These are phyloP conservation scores for Artemisia argyi DNA, from an alignment of 129 eudicot species.

Conservation along the genomic window DNA sequence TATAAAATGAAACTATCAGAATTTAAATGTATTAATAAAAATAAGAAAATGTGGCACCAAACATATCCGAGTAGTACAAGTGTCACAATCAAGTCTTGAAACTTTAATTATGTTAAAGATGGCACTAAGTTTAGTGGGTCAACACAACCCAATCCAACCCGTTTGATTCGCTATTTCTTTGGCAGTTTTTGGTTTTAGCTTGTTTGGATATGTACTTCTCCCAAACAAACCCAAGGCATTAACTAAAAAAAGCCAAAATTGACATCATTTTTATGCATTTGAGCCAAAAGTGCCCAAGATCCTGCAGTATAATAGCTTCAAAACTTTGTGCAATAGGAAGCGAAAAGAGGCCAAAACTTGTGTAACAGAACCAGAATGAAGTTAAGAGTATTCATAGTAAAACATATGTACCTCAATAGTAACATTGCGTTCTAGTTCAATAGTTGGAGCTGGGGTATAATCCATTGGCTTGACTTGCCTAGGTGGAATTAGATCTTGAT, in stretches of 20 bases:
- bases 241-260: background rate
- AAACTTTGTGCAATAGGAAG: background rate
- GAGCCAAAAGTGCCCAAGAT: background rate
- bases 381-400: background rate
- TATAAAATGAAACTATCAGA: background rate
- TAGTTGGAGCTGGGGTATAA: conserved; percentile 55
- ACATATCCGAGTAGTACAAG: too few species aligned
- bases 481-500: conserved; percentile 66
- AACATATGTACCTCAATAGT: conserved; percentile 65
- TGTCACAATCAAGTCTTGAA: too few species aligned
- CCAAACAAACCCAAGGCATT: too few species aligned
- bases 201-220: too few species aligned
- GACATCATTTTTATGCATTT: background rate
- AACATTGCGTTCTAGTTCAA: conserved; percentile 59
- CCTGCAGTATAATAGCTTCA: background rate
- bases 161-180: too few species aligned
- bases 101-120: too few species aligned
- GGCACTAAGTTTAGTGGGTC: too few species aligned
- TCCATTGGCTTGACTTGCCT: conserved; percentile 59
- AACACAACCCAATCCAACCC: background rate
- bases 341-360: background rate
- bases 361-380: background rate
- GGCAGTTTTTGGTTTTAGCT: too few species aligned
- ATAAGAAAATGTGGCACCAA: background rate
- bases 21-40: background rate